Percentiles rank a stretch among this genome's conserved stretches.
These are phyloP conservation scores for Parathielavia hyrcaniae DNA, from an alignment of 495 filamentous ascomycete genomes.

Conservation along the genomic window DNA sequence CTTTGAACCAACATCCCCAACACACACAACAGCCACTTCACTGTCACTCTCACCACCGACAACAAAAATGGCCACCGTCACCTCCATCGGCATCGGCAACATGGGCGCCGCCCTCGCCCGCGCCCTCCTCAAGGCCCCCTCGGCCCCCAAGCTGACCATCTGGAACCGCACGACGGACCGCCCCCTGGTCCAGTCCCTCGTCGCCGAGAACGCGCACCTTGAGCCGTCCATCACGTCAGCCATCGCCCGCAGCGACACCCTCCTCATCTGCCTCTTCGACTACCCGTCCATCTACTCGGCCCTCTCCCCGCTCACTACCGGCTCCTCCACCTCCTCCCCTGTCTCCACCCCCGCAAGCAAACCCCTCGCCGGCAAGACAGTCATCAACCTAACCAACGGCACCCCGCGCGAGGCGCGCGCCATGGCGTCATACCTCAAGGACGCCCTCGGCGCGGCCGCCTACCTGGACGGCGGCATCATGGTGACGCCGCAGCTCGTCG, in stretches of 20 bases:
- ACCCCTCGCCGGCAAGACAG: slow-evolving; percentile 15
- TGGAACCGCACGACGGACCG: slow-evolving; percentile 22
- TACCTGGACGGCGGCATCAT: slow-evolving; percentile 24
- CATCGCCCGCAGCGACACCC: not conserved
- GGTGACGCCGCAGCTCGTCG: slow-evolving; percentile 22
- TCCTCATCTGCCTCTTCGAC: slow-evolving; percentile 20
- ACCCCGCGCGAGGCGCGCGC: slow-evolving; percentile 15
- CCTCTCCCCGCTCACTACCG: not conserved
- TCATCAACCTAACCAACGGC: slow-evolving; percentile 26
- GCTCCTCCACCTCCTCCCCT: too few relatives aligned
- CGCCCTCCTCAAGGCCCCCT: slow-evolving; percentile 6
- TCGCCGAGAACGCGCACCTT: slow-evolving; percentile 3
- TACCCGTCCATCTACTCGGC: slow-evolving; percentile 9
- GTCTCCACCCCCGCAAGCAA: slow-evolving; percentile 1
- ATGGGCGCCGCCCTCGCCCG: slow-evolving; percentile 17
- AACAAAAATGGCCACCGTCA: slow-evolving; percentile 9
- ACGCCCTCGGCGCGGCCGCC: not conserved
- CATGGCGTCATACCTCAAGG: not conserved
- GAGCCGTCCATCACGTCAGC: slow-evolving; percentile 7
- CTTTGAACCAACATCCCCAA: not conserved
- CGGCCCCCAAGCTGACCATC: slow-evolving; percentile 8
- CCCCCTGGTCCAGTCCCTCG: slow-evolving; percentile 9
- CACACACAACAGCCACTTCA: not conserved
- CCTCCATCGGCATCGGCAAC: slow-evolving; percentile 23
- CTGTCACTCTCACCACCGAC: not conserved